Conservation (phyloP, 192 early-diverging fungal species). For the Kickxella alabastrina region DNA sequence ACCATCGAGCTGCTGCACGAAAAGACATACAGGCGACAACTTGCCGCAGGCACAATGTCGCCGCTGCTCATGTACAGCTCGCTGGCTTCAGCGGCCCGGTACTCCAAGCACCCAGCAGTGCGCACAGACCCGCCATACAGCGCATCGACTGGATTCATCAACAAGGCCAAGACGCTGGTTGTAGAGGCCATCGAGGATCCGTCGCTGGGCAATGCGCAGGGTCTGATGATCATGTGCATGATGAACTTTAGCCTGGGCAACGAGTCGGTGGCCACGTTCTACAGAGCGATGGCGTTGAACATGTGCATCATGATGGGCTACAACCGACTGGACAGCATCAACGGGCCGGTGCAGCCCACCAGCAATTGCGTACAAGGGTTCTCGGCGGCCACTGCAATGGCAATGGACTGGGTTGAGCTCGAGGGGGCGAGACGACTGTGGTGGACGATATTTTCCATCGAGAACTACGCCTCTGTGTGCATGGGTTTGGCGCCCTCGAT, state of each 20-base stretch:
- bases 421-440: conserved; percentile 50
- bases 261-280: conserved; percentile 36
- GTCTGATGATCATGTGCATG: conserved; percentile 48
- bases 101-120: conserved; percentile 41
- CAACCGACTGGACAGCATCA: conserved; percentile 48
- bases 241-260: conserved; percentile 47
- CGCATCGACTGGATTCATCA: conserved; percentile 34
- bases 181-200: conserved; percentile 45
- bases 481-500: conserved; percentile 49
- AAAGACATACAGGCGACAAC: conserved; percentile 35
- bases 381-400: conserved; percentile 15
- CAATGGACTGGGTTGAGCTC: conserved; percentile 48
- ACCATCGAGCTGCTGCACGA: conserved; percentile 34
- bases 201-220: conserved; percentile 48
- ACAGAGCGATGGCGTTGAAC: conserved; percentile 46
- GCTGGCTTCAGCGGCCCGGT: conserved; percentile 40
- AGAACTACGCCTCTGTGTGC: conserved; percentile 51
- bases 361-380: conserved; percentile 22
- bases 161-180: conserved; percentile 33
- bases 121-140: conserved; percentile 44
- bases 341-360: conserved; percentile 26
- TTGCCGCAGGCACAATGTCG: conserved; percentile 40
- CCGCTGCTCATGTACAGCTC: conserved; percentile 43
- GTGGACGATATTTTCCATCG: conserved; percentile 49
- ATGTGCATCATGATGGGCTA: conserved; percentile 49